Evolutionary conservation across 163 green algal species (phyloP).

Genomic region (Coccomyxa subellipsoidea): DNA sequence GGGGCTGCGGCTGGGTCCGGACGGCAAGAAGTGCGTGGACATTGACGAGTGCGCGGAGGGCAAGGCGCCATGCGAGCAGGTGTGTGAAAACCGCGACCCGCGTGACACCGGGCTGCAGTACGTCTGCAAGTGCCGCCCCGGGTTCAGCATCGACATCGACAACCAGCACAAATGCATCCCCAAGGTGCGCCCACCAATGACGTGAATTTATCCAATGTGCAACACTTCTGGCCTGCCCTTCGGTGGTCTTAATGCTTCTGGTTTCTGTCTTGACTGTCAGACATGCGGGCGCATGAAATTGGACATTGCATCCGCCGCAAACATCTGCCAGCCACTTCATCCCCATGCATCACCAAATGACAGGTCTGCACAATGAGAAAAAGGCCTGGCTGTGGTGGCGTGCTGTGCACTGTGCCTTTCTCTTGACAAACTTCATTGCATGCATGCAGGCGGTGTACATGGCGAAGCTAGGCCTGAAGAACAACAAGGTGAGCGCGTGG

Average conservation of each 20-base stretch:
- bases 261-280: no score
- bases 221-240: no score
- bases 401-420: background rate
- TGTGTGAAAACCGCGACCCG: constrained; percentile 27
- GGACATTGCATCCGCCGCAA: no score
- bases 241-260: no score
- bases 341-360: no score
- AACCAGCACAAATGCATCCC: constrained; percentile 24
- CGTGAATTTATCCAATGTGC: no score
- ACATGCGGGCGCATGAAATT: no score
- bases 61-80: constrained; percentile 12
- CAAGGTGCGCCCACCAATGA: constrained; percentile 18
- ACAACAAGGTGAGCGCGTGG: background rate
- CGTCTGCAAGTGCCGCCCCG: constrained; percentile 18
- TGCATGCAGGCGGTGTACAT: constrained; percentile 8
- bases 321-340: no score
- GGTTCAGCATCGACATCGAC: constrained; percentile 11
- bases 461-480: constrained; percentile 2
- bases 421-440: no score
- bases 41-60: constrained; percentile 27
- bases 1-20: constrained; percentile 23
- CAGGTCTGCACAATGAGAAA: no score
- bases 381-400: no score
- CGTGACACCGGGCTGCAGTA: constrained; percentile 21
- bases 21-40: constrained; percentile 19